Percentiles rank a stretch among this genome's conserved stretches.
Evolutionary conservation across 2,329 filamentous ascomycete genomes (phyloP).

Genomic region (Allantophomopsis lycopodina): DNA sequence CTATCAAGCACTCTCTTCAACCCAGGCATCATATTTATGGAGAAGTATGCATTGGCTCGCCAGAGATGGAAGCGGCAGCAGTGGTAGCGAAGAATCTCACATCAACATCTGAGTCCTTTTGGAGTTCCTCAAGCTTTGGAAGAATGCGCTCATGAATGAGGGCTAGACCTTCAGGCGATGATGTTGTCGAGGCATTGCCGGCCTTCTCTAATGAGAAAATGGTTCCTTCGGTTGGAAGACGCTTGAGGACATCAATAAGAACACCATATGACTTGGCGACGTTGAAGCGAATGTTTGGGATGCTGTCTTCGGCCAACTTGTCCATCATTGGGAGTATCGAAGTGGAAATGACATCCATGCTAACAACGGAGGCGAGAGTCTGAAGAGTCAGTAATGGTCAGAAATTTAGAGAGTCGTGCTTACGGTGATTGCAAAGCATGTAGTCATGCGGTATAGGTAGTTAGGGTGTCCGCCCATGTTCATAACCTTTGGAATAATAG

Average conservation of each 20-base stretch:
- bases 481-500: slow-evolving; percentile 97
- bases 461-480: slow-evolving; percentile 97
- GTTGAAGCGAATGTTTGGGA: slow-evolving; percentile 98
- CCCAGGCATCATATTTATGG: slow-evolving; percentile 5
- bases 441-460: slow-evolving; percentile 99
- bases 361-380: slow-evolving; percentile 90
- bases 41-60: slow-evolving; percentile 39
- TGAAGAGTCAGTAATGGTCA: slow-evolving; percentile 26
- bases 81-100: slow-evolving; percentile 96
- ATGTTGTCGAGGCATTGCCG: slow-evolving; percentile 36
- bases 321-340: slow-evolving; percentile 94
- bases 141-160: slow-evolving; percentile 78
- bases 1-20: slow-evolving; percentile 10
- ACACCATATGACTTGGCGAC: slow-evolving; percentile 95
- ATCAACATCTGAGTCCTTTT: slow-evolving; percentile 95
- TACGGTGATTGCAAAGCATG: slow-evolving; percentile 98
- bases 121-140: slow-evolving; percentile 85
- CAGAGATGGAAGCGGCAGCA: slow-evolving; percentile 44
- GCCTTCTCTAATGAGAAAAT: slow-evolving; percentile 76
- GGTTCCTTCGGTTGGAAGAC: slow-evolving; percentile 79
- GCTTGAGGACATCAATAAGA: slow-evolving; percentile 81
- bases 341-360: slow-evolving; percentile 81
- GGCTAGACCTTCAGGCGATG: slow-evolving; percentile 61
- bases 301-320: slow-evolving; percentile 84
- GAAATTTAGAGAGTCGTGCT: slow-evolving; percentile 24